A percentile compares a stretch with the other conserved stretches of the same genome.
Conservation (phyloP, 202 grass and related monocot genomes). For the Hordeum pubiflorum region DNA sequence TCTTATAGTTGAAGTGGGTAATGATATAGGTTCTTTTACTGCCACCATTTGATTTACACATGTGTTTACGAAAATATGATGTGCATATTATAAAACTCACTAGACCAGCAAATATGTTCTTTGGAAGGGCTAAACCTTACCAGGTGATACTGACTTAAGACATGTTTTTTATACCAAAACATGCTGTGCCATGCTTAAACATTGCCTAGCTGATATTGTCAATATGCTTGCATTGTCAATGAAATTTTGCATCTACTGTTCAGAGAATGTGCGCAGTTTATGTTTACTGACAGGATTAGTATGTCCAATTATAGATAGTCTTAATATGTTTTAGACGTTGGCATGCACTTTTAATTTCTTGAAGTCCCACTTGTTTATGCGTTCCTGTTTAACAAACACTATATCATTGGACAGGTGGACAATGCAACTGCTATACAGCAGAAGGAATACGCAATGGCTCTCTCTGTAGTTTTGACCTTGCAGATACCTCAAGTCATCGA, state of each 20-base stretch:
- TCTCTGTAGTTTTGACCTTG: constrained; percentile 91
- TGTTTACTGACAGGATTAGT: not conserved
- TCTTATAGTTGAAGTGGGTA: not conserved
- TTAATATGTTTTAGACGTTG: not conserved
- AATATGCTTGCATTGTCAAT: not conserved
- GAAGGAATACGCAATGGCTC: constrained; percentile 88
- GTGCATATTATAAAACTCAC: not conserved
- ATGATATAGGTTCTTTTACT: not conserved
- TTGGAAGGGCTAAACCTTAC: not conserved
- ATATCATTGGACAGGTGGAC: constrained; percentile 66
- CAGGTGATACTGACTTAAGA: not conserved
- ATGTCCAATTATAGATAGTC: constrained; percentile 3
- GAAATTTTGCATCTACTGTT: not conserved
- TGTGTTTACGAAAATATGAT: not conserved
- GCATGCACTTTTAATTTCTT: constrained; percentile 2
- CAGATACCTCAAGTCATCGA: constrained; percentile 82
- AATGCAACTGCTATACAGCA: constrained; percentile 61
- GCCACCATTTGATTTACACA: not conserved
- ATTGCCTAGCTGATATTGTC: not conserved
- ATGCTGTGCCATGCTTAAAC: not conserved
- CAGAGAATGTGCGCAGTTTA: not conserved
- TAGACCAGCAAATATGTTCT: not conserved
- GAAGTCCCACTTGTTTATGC: not conserved
- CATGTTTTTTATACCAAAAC: not conserved
- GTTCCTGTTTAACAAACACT: not conserved